Conservation (phyloP, 345 rosid species). For the Iberis pinnata region DNA sequence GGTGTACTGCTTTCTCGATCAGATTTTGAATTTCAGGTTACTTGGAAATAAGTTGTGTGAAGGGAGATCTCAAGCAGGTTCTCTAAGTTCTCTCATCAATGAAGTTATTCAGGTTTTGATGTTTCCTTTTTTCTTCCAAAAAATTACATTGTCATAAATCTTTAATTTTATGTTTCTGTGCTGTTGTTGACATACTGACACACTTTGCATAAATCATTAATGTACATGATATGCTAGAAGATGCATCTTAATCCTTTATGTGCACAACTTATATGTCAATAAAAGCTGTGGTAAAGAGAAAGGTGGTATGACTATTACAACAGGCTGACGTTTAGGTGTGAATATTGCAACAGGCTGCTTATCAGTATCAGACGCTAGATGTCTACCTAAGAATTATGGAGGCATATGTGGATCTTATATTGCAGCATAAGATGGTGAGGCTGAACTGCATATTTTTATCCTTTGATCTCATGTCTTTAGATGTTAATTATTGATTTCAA, state of each 20-base stretch:
- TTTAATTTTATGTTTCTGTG: conserved; percentile 1
- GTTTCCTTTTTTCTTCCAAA: conserved; percentile 20
- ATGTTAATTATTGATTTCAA: background rate
- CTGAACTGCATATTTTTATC: conserved; percentile 6
- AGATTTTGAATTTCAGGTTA: conserved; percentile 80
- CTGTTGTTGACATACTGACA: background rate
- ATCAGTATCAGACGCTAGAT: conserved; percentile 49
- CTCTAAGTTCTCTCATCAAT: conserved; percentile 36
- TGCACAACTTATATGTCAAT: background rate
- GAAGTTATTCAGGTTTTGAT: conserved; percentile 56
- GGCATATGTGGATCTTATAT: conserved; percentile 67
- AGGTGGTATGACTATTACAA: conserved; percentile 1
- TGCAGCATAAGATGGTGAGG: conserved; percentile 71
- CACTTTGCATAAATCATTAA: background rate
- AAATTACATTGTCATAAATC: background rate
- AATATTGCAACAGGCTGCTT: conserved; percentile 41
- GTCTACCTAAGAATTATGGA: conserved; percentile 71
- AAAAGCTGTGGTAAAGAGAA: conserved; percentile 18
- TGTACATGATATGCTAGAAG: background rate
- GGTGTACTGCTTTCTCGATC: conserved; percentile 20
- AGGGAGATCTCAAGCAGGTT: conserved; percentile 33
- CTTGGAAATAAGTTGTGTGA: conserved; percentile 76
- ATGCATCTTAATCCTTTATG: background rate
- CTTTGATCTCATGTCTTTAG: conserved; percentile 11
- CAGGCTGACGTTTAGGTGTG: conserved; percentile 14